phyloP scores from a whole-genome alignment of 441 rosid species.

The Lagerstroemia fauriei region DNA sequence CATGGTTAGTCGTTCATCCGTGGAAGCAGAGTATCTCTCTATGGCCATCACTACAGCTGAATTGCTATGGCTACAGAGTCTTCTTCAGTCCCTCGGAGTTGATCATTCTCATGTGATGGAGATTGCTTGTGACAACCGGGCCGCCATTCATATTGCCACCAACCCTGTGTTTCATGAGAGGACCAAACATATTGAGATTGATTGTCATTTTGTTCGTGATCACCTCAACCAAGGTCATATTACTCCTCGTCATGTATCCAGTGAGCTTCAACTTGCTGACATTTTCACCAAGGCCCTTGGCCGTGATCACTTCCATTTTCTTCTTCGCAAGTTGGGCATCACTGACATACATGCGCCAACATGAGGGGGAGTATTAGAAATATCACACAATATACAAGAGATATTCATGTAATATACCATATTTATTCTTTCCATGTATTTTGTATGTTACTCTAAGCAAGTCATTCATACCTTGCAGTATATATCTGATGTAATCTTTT shows the following conservation, averaged over 20 bases:
- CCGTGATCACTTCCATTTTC: not conserved
- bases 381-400: too few species aligned
- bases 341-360: not conserved
- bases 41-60: constrained; percentile 10
- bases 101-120: not conserved
- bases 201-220: not conserved
- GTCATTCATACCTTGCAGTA: too few species aligned
- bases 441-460: too few species aligned
- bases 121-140: constrained; percentile 4
- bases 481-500: too few species aligned
- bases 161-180: constrained; percentile 12
- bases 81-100: not conserved
- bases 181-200: not conserved
- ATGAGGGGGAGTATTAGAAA: too few species aligned
- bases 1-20: not conserved
- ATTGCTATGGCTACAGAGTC: not conserved
- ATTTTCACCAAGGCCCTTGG: not conserved
- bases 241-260: not conserved
- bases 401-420: too few species aligned
- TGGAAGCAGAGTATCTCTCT: not conserved
- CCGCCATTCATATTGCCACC: constrained; percentile 4
- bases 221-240: not conserved
- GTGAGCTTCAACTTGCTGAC: not conserved
- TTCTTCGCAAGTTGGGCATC: constrained; percentile 9
- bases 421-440: too few species aligned